Base-by-base conservation (phyloP, 2,329 filamentous ascomycete genomes). In the Didymella exigua region DNA sequence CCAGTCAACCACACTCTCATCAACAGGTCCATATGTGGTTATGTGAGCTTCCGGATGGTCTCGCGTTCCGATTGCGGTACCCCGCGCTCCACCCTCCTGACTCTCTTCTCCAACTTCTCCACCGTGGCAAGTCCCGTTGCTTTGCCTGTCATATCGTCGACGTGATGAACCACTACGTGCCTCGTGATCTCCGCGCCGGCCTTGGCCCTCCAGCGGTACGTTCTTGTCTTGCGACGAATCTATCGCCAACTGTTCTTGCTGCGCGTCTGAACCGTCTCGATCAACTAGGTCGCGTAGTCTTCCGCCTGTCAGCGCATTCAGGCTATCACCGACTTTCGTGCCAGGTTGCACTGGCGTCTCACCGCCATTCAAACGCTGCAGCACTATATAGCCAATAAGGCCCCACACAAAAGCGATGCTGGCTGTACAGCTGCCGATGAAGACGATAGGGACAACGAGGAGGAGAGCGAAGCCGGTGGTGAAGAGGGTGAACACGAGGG, bases 391-490 rank as follows among this genome's bases (percentile, higher is more conserved):
- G 42, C 81, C 82, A 13, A 80, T 83, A 8, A 89, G 76, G 7
- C 82, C 86, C 68, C 68, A 73, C 14, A 73, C 50, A 84, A 89
- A 93, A 57, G 88, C 75, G 56, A 87, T 81, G 1, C 86, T 76
- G 5, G 85, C 89, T 19, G 86, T 72, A 42, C 81, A 81, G 11
- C 82, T 85, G 2, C 88, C 87, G 58, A 90, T 72, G 72, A 90
- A 83, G 31, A 93, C 76, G 0, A 86, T 83, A 1, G 89, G 89
- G 0, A 90, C 76, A 14, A 95, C 81, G 34, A 93, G 70, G 42
- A 90, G 70, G 10, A 89, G 77, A 2, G 87, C 88, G 38, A 90
- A 72, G 45, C 86, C 84, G 48, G 86, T 81, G 79, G 86, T 88
- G 77, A 89, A 86, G 42, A 89, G 79, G 1, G 84, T 83, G 77